phyloP scores from a whole-genome alignment of 352 stramenopile genomes.

The Plasmopara viticola region DNA sequence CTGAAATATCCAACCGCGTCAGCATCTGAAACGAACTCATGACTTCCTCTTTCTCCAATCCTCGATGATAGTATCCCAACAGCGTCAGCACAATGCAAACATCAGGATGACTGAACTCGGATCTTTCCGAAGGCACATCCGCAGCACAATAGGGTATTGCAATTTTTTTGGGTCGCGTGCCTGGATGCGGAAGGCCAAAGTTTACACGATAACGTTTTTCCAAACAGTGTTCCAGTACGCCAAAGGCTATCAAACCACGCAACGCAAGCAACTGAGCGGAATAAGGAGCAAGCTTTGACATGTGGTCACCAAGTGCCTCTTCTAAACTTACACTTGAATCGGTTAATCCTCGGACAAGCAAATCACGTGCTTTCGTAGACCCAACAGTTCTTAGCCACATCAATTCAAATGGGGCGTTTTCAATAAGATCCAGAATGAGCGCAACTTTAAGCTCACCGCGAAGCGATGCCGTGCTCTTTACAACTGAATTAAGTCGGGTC shows the following conservation, averaged over 20 bases:
- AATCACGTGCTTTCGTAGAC: conserved; percentile 4
- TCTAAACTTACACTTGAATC: conserved; percentile 29
- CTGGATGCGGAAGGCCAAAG: conserved; percentile 54
- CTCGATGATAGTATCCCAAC: conserved; percentile 81
- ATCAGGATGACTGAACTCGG: conserved; percentile 88
- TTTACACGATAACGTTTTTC: conserved; percentile 80
- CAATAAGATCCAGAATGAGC: conserved; percentile 54
- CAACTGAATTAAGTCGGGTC: conserved; percentile 33
- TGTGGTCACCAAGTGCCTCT: conserved; percentile 9
- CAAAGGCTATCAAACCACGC: conserved; percentile 69
- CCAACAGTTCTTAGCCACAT: conserved; percentile 47
- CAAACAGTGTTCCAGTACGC: conserved; percentile 74
- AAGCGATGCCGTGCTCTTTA: conserved; percentile 9
- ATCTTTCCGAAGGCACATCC: conserved; percentile 72
- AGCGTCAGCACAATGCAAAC: conserved; percentile 76
- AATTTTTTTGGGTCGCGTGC: conserved; percentile 52
- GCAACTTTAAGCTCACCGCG: conserved; percentile 28
- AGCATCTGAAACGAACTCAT: conserved; percentile 45
- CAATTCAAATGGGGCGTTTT: conserved; percentile 51
- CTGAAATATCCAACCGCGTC: conserved; percentile 53
- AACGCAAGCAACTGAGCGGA: conserved; percentile 55
- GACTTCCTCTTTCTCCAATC: conserved; percentile 51
- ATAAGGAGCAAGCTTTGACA: conserved; percentile 20
- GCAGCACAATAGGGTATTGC: conserved; percentile 85
- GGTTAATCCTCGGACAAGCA: conserved; percentile 29